These are phyloP conservation scores for Massarina eburnea DNA, from an alignment of 2,329 filamentous ascomycete genomes.

Conservation along the genomic window DNA sequence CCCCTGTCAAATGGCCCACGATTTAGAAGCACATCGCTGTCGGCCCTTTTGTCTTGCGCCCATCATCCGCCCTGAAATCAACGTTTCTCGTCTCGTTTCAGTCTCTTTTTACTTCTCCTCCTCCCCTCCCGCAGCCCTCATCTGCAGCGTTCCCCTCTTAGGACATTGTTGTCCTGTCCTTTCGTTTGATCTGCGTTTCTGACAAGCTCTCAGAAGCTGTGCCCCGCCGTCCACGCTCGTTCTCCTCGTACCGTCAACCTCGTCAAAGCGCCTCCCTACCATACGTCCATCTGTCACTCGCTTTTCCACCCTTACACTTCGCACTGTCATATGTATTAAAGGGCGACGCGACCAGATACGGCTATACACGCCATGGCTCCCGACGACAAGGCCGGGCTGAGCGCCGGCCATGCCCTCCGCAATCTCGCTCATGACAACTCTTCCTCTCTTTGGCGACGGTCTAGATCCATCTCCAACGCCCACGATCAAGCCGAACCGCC, in stretches of 20 bases:
- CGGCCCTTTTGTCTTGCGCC: constrained; percentile 28
- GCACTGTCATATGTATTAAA: constrained; percentile 14
- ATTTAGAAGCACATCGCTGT: constrained; percentile 18
- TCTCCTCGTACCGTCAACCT: constrained; percentile 9
- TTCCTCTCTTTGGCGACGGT: constrained; percentile 41
- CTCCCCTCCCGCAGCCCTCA: constrained; percentile 22
- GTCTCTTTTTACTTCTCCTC: constrained; percentile 11
- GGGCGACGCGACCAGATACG: constrained; percentile 8
- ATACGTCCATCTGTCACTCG: not conserved
- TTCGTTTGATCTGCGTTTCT: constrained; percentile 41
- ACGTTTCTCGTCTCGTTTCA: constrained; percentile 39
- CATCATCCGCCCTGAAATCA: constrained; percentile 22
- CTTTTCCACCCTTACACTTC: constrained; percentile 1
- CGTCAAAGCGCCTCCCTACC: not conserved
- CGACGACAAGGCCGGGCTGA: constrained; percentile 21
- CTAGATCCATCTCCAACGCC: constrained; percentile 35
- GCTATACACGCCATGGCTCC: constrained; percentile 29
- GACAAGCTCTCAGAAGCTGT: too few relatives aligned
- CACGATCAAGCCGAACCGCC: constrained; percentile 17
- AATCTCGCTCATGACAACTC: constrained; percentile 24
- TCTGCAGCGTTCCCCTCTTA: constrained; percentile 23
- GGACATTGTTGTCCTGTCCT: constrained; percentile 35
- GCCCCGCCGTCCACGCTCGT: constrained; percentile 28
- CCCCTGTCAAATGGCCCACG: constrained; percentile 26
- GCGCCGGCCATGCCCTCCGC: constrained; percentile 21